Evolutionary conservation across 371 early-diverging fungal species (phyloP), one percentile per base, ranked within the genome.

Genomic region (Saksenaea vasiformis): DNA sequence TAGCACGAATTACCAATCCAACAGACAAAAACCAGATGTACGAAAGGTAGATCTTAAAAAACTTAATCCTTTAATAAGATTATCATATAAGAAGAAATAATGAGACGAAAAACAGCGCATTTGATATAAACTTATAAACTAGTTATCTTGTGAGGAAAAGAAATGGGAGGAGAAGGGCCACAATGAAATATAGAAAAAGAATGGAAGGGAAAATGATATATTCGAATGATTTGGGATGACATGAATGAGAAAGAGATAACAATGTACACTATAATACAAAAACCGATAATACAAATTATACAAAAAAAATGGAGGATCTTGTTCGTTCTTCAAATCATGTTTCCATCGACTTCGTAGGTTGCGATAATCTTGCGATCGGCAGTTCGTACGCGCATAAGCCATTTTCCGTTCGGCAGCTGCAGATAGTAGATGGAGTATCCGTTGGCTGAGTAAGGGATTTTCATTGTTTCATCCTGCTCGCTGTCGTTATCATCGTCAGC

Each of bases 401-500:
- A 76, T 17, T 76, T 73, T 0, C 77, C 77, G 57, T 76, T 76
- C 22, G 73, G 73, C 27, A 76, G 34, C 27, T 69, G 68, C 35
- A 76, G 69, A 53, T 76, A 76, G 26, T 73, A 76, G 36, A 70
- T 76, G 3, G 77, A 76, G 38, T 76, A 76, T 5, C 70, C 74
- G 59, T 73, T 62, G 56, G 51, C 24, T 7, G 51, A 47, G 1
- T 47, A 11, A 11, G 51, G 51, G 10, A 47, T 47, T 22, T 22
- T 22, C 51, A 22, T 47, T 4, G 51, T 22, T 22, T 17, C 51
- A 7, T 22, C 22, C 22, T 41, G 43, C 4, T 47, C 51, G 9
- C 9, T 9, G 10, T 17, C 22, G 22, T 11, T 22, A 47, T 39
- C 11, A 11, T 47, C 51, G 22, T 22, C 31, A 31, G 31, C 51